Conservation (phyloP, 1,284 basidiomycete species). For the Apiotrichum gamsii region DNA sequence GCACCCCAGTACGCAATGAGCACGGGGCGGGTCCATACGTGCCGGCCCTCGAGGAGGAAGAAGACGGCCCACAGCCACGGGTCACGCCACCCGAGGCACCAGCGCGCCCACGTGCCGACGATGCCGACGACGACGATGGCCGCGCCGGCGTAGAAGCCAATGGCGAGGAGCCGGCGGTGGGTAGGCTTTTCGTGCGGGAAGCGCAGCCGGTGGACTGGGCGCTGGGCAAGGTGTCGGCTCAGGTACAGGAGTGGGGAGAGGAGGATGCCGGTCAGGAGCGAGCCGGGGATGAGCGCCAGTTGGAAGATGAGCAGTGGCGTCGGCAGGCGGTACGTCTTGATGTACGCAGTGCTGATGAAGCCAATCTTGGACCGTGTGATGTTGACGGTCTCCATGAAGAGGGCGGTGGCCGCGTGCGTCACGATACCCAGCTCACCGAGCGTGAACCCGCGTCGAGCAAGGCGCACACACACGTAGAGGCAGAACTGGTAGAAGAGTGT, state of each 20-base stretch:
- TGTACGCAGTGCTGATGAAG: constrained; percentile 67
- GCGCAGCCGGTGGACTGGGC: constrained; percentile 78
- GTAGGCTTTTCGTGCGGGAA: constrained; percentile 81
- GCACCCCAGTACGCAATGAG: constrained; percentile 80
- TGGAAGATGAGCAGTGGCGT: constrained; percentile 90
- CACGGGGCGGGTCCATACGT: constrained; percentile 72
- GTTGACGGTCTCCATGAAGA: constrained; percentile 79
- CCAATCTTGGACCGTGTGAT: constrained; percentile 71
- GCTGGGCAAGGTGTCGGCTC: constrained; percentile 85
- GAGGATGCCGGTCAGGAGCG: constrained; percentile 83
- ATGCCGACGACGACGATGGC: constrained; percentile 71
- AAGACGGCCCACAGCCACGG: constrained; percentile 84
- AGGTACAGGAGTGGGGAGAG: constrained; percentile 91
- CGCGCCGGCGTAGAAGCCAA: constrained; percentile 76
- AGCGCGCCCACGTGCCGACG: constrained; percentile 87
- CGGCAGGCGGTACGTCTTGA: constrained; percentile 88
- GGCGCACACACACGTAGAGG: constrained; percentile 77
- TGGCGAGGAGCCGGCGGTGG: constrained; percentile 76
- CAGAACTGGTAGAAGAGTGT: constrained; percentile 86
- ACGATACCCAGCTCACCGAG: constrained; percentile 88
- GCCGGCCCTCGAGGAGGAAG: constrained; percentile 66
- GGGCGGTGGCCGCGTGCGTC: constrained; percentile 75
- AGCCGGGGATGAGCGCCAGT: constrained; percentile 85
- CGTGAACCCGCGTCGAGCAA: constrained; percentile 89
- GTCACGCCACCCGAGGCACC: constrained; percentile 76